Base-by-base conservation (phyloP, 208 protist species). In the Crithidia fasciculata region DNA sequence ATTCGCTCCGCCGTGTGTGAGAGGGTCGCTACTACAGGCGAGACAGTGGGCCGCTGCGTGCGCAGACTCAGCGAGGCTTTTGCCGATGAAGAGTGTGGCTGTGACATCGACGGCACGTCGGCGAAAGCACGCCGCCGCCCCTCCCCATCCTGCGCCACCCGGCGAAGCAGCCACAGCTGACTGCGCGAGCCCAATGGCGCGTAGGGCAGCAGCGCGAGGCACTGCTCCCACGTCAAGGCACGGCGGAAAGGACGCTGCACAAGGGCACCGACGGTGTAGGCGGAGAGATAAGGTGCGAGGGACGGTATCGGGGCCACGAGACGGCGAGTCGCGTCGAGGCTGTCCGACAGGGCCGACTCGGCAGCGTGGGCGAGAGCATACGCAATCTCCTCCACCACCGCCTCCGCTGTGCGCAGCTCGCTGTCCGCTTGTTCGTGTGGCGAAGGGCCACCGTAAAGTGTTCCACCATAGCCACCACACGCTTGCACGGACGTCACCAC, bases 161-260 rank as follows among this genome's bases (percentile, higher is more conserved):
- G 86, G 8, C 87, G 91, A 10, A 95, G 67, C 53, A 95, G 74
- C 58, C 74, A 72, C 40, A 82, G 44, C 69, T 93, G 86, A 37
- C 72, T 81, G 16, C 59, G 60, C 2, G 87, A 93, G 19, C 80
- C 86, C 28, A 82, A 77, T 16, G 83, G 85, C 0, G 83, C 76
- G 74, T 80, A 91, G 10, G 84, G 88, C 61, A 95, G 69, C 41
- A 93, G 79, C 36, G 61, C 54, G n/a, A 89, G 74, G 53, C 86
- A 93, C 47, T 95, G 78, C 41, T 63, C 28, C 81, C 80, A 86
- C 10, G 73, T 85, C 15, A 93, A 47, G 55, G 45, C 54, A 18
- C 83, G 80, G 10, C 80, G 77, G 19, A 81, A 82, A 1, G 81
- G 82, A 18, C 81, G 70, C 58, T 78, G 78, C 69, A 90, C 82